Percentiles rank a stretch among this genome's conserved stretches.
Evolutionary conservation across 164 flowering plant genomes (phyloP).

Genomic region (Stephania cephalantha): DNA sequence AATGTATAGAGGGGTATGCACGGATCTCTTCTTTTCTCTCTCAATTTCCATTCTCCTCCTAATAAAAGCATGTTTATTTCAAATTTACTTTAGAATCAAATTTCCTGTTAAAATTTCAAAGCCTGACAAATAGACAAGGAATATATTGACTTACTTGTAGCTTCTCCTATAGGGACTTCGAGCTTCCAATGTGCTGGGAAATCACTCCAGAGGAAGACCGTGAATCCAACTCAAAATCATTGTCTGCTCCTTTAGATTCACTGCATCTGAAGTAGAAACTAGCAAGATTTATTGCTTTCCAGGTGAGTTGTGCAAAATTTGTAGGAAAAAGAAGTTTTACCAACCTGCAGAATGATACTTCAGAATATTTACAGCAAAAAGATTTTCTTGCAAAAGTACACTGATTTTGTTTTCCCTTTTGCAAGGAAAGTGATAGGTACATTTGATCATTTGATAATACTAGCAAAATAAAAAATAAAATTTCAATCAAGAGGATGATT

Average conservation of each 20-base stretch:
- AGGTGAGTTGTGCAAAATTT: background rate
- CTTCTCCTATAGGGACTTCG: slow-evolving; percentile 12
- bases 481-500: no score
- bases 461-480: background rate
- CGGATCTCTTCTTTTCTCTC: background rate
- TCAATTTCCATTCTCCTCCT: background rate
- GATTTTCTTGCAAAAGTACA: no score
- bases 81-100: background rate
- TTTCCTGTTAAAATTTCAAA: background rate
- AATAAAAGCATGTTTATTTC: background rate
- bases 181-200: slow-evolving; percentile 21
- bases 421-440: no score
- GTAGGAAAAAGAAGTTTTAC: background rate
- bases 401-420: no score
- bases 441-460: no score
- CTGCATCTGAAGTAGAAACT: slow-evolving; percentile 5
- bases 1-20: slow-evolving; percentile 20
- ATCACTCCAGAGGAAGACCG: background rate
- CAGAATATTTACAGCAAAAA: no score
- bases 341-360: background rate
- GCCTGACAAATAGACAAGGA: background rate
- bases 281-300: background rate
- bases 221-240: background rate
- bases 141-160: background rate
- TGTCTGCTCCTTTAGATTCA: background rate